Evolutionary conservation across 73 alveolate species (phyloP), one percentile per base, ranked within the genome.

Genomic region (Paramecium tetraurelia): DNA sequence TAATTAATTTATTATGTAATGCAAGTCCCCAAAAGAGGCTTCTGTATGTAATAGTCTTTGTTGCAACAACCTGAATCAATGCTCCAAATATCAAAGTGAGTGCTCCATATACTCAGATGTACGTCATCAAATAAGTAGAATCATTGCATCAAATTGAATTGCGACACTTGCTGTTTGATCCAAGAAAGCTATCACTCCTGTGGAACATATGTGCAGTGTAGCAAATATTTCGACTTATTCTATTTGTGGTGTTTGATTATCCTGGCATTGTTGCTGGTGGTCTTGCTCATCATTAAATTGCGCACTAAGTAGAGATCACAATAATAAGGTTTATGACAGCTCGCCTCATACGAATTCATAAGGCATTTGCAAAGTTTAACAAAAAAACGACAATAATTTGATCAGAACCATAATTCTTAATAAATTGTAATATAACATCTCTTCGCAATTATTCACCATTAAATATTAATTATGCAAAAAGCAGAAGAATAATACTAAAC

Each of bases 111-210:
- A 35, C 21, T 29, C 86, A 20, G 58, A 29, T 27, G 86, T 71
- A 71, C 3, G 8, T 58, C 76, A 22, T 58, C 38, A 21, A 14
- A 11, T 33, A 33, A 14, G 35, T 29, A 71, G 86, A 33, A 33
- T 33, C 86, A 71, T 71, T 71, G 86, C 58, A 36, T 71, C 35
- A 71, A 71, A 14, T 71, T 71, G 14, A 71, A 71, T 27, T 71
- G 86, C 14, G 59, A 36, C n/a, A 33, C 36, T 3, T 71, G 86
- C 35, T 71, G 86, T 36, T 1, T 71, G 10, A 7, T 71, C 10
- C 27, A 29, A 71, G 86, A 71, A 3, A 36, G 21, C 18, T 9
- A 8, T 0, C 86, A 71, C 11, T 27, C 21, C 22, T 71, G 86
- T 71, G 86, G 86, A 33, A 36, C 50, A 16, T 12, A n/a, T 18